Evolutionary conservation across 2,329 filamentous ascomycete genomes (phyloP), one percentile per base, ranked within the genome.

Genomic region (Penicillium sp.): DNA sequence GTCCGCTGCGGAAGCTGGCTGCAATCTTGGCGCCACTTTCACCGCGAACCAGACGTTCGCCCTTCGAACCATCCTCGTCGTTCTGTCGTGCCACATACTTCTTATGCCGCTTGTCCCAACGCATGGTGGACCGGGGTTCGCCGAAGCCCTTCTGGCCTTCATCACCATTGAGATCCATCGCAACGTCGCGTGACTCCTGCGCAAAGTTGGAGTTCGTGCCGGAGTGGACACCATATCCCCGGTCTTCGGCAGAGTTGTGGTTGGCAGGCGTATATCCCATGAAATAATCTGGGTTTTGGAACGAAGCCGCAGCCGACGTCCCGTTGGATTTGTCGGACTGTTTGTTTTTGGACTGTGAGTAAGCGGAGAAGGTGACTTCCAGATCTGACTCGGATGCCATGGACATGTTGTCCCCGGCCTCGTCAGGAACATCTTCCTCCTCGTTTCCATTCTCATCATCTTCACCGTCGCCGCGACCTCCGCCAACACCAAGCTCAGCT

Each of bases 11-110:
- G 84, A 99, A 97, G 56, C 83, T 89, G 42, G 94, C 92, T 1
- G 94, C 91, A 66, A 99, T 97, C 80, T 97, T 97, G 79, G 93
- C 91, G 51, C 94, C 94, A 68, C 86, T 91, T 77, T 99, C 94
- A 66, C 94, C 92, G 59, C 85, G 83, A 52, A 97, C 88, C 78
- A 97, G 87, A 44, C 83, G 83, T 69, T 87, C 88, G 31, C 84
- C 84, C 66, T 86, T 87, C 26, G 85, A 95, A 34, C 94, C 94
- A 76, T 99, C 95, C 65, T 96, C 90, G 76, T 99, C 94, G 80
- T 99, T 97, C 65, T 87, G 87, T 31, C 90, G 86, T 11, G 90
- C 82, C 31, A 99, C 93, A 77, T 97, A 99, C 77, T 97, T 97
- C 77, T 90, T 95, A 68, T 87, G 85, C 75, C 96, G 96, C 79